Percentiles rank a stretch among this genome's conserved stretches.
These are phyloP conservation scores for Quercus tomentella DNA, from an alignment of 331 rosid genomes.

Conservation along the genomic window DNA sequence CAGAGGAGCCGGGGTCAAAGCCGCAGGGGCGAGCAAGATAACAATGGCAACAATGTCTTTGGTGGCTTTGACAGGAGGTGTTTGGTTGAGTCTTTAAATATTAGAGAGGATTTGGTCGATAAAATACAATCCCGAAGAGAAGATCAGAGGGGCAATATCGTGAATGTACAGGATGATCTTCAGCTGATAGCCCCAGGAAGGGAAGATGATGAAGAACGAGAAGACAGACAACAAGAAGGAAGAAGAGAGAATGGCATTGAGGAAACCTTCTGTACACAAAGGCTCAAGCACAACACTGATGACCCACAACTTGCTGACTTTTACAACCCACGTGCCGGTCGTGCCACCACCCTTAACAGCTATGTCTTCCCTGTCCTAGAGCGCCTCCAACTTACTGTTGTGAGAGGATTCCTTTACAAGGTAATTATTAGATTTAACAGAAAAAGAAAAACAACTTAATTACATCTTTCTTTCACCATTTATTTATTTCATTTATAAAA, in stretches of 20 bases:
- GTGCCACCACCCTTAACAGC: conserved; percentile 44
- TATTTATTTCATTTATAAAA: too few relatives aligned
- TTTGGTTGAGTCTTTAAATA: conserved; percentile 32
- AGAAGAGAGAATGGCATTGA: conserved; percentile 35
- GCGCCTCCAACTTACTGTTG: conserved; percentile 48
- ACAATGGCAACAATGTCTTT: conserved; percentile 28
- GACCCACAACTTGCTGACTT: conserved; percentile 46
- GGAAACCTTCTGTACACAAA: conserved; percentile 50
- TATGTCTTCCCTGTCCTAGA: conserved; percentile 47
- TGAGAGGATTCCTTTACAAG: conserved; percentile 49
- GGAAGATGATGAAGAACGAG: background rate
- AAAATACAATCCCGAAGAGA: conserved; percentile 25
- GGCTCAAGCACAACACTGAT: conserved; percentile 35
- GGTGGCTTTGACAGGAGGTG: conserved; percentile 26
- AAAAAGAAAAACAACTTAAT: too few relatives aligned
- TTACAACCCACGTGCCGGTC: conserved; percentile 60
- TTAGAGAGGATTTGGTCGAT: conserved; percentile 19
- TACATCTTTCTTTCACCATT: too few relatives aligned
- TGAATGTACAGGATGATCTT: conserved; percentile 29
- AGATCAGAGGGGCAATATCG: conserved; percentile 31
- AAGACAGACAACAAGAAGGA: background rate
- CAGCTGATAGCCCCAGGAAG: conserved; percentile 34
- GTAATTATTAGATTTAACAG: background rate
- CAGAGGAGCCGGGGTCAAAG: background rate
- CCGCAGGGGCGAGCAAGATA: background rate